Percentiles rank a stretch among this genome's conserved stretches.
phyloP scores from a whole-genome alignment of 2,329 filamentous ascomycete genomes.

The Bipolaris sorokiniana region DNA sequence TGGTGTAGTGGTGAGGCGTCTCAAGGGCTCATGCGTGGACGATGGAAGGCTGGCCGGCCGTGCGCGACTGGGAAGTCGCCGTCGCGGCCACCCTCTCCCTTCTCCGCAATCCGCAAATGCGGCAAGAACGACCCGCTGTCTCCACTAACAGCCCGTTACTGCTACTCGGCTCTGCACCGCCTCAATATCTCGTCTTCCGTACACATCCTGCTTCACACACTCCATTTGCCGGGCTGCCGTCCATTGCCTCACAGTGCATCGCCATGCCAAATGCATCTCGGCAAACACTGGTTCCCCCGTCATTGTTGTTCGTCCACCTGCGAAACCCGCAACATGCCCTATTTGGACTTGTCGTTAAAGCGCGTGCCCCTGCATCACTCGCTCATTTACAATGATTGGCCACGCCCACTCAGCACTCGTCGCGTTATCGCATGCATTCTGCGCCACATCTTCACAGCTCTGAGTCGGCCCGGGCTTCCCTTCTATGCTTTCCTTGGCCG shows the following conservation, averaged over 20 bases:
- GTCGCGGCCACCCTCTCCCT: conserved; percentile 25
- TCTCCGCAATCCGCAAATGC: conserved; percentile 33
- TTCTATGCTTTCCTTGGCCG: background rate
- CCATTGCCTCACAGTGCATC: background rate
- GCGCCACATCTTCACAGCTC: conserved; percentile 7
- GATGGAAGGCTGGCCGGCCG: conserved; percentile 26
- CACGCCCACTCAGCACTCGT: background rate
- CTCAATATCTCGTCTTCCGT: background rate
- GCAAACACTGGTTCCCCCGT: background rate
- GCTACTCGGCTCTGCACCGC: conserved; percentile 4
- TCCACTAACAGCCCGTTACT: conserved; percentile 16
- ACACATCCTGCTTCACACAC: background rate
- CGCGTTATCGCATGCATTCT: conserved; percentile 5
- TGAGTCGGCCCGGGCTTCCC: background rate
- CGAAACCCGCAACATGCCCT: conserved; percentile 8
- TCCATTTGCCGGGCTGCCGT: background rate
- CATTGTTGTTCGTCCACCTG: background rate
- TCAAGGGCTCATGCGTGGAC: conserved; percentile 6
- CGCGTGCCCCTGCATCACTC: conserved; percentile 16
- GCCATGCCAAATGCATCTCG: background rate
- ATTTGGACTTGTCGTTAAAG: background rate
- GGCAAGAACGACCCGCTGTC: conserved; percentile 34
- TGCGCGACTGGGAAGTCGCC: conserved; percentile 28
- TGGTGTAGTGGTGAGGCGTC: conserved; percentile 12
- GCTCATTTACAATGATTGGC: conserved; percentile 1